A percentile compares a stretch with the other conserved stretches of the same genome.
These are phyloP conservation scores for Neospora caninum DNA, from an alignment of 169 alveolate genomes.

Conservation along the genomic window DNA sequence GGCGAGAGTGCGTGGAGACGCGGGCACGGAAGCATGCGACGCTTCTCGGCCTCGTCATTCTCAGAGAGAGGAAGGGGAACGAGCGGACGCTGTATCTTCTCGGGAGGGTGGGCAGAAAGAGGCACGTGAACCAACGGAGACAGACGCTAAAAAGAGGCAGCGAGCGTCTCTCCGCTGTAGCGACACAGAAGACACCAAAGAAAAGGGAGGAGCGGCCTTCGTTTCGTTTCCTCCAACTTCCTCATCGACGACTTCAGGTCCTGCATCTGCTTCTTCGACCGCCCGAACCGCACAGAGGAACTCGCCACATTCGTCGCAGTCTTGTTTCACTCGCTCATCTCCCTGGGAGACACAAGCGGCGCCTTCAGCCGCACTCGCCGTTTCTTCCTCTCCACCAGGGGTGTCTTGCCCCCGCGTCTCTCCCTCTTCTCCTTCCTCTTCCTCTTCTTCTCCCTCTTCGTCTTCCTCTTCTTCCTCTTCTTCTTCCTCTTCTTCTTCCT, in stretches of 20 bases:
- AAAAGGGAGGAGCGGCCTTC: no score
- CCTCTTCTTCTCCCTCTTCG: conserved; percentile 4
- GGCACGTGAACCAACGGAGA: no score
- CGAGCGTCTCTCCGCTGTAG: no score
- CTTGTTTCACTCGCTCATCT: no score
- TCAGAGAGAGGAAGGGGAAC: no score
- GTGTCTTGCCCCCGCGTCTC: neutral
- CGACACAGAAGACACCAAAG: no score
- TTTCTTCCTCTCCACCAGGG: neutral
- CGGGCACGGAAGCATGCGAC: neutral
- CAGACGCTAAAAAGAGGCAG: no score
- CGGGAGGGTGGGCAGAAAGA: no score
- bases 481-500: conserved; percentile 17
- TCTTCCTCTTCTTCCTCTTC: neutral
- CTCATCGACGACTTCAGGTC: neutral
- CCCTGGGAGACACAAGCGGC: no score
- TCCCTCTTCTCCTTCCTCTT: neutral
- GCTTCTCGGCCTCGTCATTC: neutral
- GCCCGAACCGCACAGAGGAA: neutral
- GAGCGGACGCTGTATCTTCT: no score
- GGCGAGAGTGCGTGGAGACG: neutral
- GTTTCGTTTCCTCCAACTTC: neutral
- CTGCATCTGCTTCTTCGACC: neutral
- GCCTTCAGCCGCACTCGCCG: neutral
- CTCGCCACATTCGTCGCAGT: no score